phyloP scores from a whole-genome alignment of 352 stramenopile species.

The Phytophthora idaei region DNA sequence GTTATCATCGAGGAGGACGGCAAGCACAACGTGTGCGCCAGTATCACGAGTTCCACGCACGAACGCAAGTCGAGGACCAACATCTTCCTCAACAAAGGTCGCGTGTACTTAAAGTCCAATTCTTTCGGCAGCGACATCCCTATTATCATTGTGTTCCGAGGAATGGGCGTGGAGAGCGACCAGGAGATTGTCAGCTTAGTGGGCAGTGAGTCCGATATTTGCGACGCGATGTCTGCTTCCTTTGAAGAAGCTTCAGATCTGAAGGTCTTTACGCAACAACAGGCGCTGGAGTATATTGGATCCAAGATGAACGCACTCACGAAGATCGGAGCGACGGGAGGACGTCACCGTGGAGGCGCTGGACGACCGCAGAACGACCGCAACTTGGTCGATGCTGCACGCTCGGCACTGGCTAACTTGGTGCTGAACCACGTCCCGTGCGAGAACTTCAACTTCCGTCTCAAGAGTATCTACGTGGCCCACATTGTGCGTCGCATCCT shows the following conservation, averaged over 20 bases:
- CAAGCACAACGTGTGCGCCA: constrained; percentile 91
- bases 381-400: constrained; percentile 93
- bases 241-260: constrained; percentile 96
- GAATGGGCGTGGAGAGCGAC: constrained; percentile 98
- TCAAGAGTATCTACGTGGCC: constrained; percentile 98
- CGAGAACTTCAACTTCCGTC: constrained; percentile 96
- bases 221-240: constrained; percentile 93
- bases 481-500: constrained; percentile 96
- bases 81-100: constrained; percentile 97
- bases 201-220: constrained; percentile 93
- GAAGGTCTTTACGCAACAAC: constrained; percentile 95
- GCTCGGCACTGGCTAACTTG: constrained; percentile 97
- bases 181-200: constrained; percentile 98
- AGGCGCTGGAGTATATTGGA: constrained; percentile 97
- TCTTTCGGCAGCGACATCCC: constrained; percentile 97
- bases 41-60: constrained; percentile 98
- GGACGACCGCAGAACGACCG: constrained; percentile 49
- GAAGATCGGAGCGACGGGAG: constrained; percentile 58
- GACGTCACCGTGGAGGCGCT: constrained; percentile 40
- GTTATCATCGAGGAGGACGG: constrained; percentile 99
- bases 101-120: constrained; percentile 99
- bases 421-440: constrained; percentile 99
- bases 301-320: constrained; percentile 93
- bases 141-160: constrained; percentile 97
- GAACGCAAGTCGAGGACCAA: constrained; percentile 98